These are phyloP conservation scores for Amanita rubescens DNA, from an alignment of 768 basidiomycete genomes.

Conservation along the genomic window DNA sequence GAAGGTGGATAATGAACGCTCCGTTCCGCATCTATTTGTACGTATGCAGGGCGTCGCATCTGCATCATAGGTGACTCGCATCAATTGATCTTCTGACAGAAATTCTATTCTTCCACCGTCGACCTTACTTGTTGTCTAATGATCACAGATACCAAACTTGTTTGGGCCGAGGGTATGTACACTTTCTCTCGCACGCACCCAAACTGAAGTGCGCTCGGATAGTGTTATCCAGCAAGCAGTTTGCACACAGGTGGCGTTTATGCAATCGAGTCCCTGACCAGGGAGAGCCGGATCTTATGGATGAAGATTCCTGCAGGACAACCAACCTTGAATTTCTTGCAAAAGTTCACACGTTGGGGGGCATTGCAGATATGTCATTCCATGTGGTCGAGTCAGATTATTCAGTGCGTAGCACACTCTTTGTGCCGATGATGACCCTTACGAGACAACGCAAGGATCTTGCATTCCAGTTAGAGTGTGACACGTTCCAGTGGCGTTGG, in stretches of 20 bases:
- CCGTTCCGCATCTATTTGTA: conserved; percentile 69
- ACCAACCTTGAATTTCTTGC: conserved; percentile 47
- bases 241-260: conserved; percentile 64
- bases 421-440: background rate
- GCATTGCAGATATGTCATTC: conserved; percentile 48
- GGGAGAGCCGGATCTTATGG: conserved; percentile 23
- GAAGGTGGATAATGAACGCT: conserved; percentile 50
- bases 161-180: conserved; percentile 65
- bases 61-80: background rate
- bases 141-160: conserved; percentile 66
- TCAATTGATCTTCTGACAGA: conserved; percentile 32
- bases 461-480: conserved; percentile 51
- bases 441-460: conserved; percentile 42
- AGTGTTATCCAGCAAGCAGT: conserved; percentile 50
- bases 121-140: conserved; percentile 55
- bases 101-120: conserved; percentile 49
- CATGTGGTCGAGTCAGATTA: conserved; percentile 51
- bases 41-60: conserved; percentile 21
- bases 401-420: conserved; percentile 36
- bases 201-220: background rate
- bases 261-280: conserved; percentile 39
- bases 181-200: background rate
- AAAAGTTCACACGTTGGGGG: conserved; percentile 55
- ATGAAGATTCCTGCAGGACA: conserved; percentile 60
- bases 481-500: conserved; percentile 73